Base-by-base conservation (phyloP, 169 alveolate species). In the Plasmodium falciparum region DNA sequence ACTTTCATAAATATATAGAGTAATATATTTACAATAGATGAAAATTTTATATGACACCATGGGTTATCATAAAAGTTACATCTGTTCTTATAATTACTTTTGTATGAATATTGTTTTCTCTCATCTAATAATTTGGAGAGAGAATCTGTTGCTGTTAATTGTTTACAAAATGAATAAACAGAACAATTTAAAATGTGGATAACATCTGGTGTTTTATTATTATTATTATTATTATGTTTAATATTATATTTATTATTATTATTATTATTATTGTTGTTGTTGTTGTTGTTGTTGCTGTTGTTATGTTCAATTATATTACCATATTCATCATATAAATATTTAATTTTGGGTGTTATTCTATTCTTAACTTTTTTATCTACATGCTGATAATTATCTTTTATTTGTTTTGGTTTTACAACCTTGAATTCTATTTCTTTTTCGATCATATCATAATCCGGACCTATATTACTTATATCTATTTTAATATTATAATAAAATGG, bases 321-420 rank as follows among this genome's bases (percentile, higher is more conserved):
- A 83, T 54, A 62, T 47, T 83, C 91, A 70, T 83, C 85, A 59
- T 69, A 69, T 58, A 69, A 62, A 45, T 83, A 83, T 61, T 83
- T 83, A 3, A 83, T 83, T 54, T 69, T 67, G 0, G 91, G 91
- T 5, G 85, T 58, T 83, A 83, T 52, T 83, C 91, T 83, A 49
- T 70, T 83, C 47, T 61, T 69, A 0, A 59, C 74, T 63, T 83
- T 83, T 69, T 74, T 74, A 3, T 69, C 78, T 83, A 22, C 73
- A 12, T 29, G 56, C 4, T 52, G 54, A 39, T 39, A 39, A 39
- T 39, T 39, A 9, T 69, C 91, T 49, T 58, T 58, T 11, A 26
- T 26, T 20, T 69, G 61, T 45, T 65, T 76, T 13, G 22, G 50
- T 65, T 65, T 76, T 1, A 43, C 56, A 26, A 5, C 33, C 24